phyloP scores from a whole-genome alignment of 2,329 filamentous ascomycete species.

The Dactylellina haptotyla region DNA sequence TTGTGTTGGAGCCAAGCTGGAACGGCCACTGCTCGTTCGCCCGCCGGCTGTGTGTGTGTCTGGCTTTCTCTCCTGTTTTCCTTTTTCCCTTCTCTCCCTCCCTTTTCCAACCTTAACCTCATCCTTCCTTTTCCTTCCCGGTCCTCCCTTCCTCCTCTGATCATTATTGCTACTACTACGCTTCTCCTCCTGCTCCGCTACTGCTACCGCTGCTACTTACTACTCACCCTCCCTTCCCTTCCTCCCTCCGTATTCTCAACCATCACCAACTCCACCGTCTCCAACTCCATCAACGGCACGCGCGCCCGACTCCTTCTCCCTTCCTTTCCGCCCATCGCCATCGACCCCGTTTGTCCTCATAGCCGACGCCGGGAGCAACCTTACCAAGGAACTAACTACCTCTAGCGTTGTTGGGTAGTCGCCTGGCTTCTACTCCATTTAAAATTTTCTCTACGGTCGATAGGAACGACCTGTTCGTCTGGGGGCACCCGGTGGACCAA shows the following conservation, averaged over 20 bases:
- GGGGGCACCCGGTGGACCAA: conserved; percentile 4
- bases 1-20: conserved; percentile 45
- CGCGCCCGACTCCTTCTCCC: background rate
- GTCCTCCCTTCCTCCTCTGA: conserved; percentile 28
- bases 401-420: too few relatives aligned
- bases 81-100: conserved; percentile 57
- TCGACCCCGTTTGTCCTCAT: background rate
- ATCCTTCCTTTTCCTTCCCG: conserved; percentile 43
- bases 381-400: conserved; percentile 46
- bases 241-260: conserved; percentile 54
- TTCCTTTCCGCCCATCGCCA: background rate
- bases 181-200: conserved; percentile 54
- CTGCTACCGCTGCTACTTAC: conserved; percentile 57
- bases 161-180: background rate
- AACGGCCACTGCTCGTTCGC: too few relatives aligned
- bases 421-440: conserved; percentile 21
- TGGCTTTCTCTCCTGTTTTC: conserved; percentile 53
- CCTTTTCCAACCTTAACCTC: conserved; percentile 55
- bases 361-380: conserved; percentile 7
- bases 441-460: conserved; percentile 9
- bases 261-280: conserved; percentile 59
- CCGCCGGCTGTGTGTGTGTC: conserved; percentile 1
- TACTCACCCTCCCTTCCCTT: conserved; percentile 56
- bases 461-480: conserved; percentile 36
- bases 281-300: background rate